A percentile compares a stretch with the other conserved stretches of the same genome.
phyloP scores from a whole-genome alignment of 75 land plant species.

The Cupressus sempervirens region DNA sequence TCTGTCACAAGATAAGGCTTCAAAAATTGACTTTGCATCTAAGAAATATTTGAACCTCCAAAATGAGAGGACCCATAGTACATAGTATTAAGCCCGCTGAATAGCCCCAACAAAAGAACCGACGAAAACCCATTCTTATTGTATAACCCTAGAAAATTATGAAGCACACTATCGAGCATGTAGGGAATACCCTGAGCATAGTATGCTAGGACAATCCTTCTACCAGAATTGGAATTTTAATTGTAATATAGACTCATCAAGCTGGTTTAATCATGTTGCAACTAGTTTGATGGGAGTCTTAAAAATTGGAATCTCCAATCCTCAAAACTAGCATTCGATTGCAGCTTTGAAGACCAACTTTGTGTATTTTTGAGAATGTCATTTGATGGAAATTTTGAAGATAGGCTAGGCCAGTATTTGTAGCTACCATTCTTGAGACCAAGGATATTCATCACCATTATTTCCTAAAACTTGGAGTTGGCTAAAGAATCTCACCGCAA shows the following conservation, averaged over 20 bases:
- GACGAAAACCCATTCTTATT: background rate
- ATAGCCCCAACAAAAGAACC: background rate
- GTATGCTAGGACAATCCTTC: background rate
- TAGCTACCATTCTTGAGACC: background rate
- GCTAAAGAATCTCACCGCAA: slow-evolving; percentile 18
- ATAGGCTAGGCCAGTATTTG: background rate
- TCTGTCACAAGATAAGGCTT: background rate
- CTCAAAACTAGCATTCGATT: background rate
- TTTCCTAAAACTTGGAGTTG: background rate
- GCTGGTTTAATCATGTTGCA: background rate
- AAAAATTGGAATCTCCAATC: background rate
- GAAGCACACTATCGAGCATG: background rate
- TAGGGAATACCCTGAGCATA: background rate
- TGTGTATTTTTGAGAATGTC: background rate
- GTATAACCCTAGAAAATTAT: background rate
- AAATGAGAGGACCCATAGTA: background rate
- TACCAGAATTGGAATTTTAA: background rate
- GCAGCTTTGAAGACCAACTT: background rate
- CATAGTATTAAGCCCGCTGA: background rate
- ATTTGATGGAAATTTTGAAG: background rate
- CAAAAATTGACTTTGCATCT: slow-evolving; percentile 13
- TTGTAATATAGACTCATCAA: background rate
- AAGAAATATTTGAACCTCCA: background rate
- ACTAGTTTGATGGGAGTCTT: background rate
- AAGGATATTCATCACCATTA: background rate